These are phyloP conservation scores for Sarcomyxa edulis DNA, from an alignment of 768 basidiomycete species.

Conservation along the genomic window DNA sequence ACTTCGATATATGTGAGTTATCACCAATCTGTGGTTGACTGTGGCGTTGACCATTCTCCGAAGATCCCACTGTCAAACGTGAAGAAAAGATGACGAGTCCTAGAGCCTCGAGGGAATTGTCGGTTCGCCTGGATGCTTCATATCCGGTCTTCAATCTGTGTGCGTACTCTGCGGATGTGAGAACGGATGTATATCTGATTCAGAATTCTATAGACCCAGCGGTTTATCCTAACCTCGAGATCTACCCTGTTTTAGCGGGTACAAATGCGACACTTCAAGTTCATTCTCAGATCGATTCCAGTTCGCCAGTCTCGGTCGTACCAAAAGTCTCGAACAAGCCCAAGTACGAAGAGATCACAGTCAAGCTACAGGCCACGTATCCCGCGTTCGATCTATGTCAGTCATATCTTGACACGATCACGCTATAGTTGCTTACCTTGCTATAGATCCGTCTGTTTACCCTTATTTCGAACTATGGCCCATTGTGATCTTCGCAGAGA, in stretches of 20 bases:
- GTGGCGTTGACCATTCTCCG: no score
- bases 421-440: neutral
- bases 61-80: no score
- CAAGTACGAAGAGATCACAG: constrained; percentile 4
- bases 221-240: constrained; percentile 25
- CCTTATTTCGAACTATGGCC: constrained; percentile 34
- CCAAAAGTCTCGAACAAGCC: no score
- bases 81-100: no score
- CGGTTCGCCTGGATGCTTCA: constrained; percentile 7
- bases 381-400: constrained; percentile 33
- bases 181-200: constrained; percentile 9
- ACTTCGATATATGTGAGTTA: no score
- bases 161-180: constrained; percentile 12
- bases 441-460: constrained; percentile 25
- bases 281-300: no score
- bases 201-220: constrained; percentile 15
- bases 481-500: constrained; percentile 7
- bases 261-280: no score
- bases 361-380: constrained; percentile 31
- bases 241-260: constrained; percentile 21
- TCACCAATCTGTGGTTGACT: no score
- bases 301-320: no score
- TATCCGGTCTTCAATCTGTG: constrained; percentile 29
- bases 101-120: constrained; percentile 3
- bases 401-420: neutral